A percentile compares a stretch with the other conserved stretches of the same genome.
Evolutionary conservation across 2,329 filamentous ascomycete genomes (phyloP).

Genomic region (Chrysoporthe puriensis): DNA sequence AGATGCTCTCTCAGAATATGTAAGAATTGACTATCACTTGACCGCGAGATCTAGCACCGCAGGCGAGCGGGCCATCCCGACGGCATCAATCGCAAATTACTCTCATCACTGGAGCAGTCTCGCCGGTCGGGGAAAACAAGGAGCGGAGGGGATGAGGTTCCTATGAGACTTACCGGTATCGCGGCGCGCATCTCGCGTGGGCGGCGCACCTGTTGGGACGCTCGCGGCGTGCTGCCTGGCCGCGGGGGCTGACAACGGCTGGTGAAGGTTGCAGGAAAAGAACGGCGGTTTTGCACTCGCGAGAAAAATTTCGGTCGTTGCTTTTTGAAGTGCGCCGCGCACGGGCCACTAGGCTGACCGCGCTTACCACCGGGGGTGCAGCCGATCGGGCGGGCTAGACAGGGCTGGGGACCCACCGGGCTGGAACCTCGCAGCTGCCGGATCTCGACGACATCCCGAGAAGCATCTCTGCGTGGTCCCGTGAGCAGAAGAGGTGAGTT

Average conservation of each 20-base stretch:
- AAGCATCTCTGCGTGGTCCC: background rate
- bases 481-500: background rate
- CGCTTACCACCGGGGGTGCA: background rate
- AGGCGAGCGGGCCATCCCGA: conserved; percentile 85
- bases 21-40: conserved; percentile 96
- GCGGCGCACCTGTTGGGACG: background rate
- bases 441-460: background rate
- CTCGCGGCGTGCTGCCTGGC: no score
- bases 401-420: background rate
- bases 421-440: background rate
- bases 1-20: conserved; percentile 80
- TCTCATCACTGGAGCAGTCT: conserved; percentile 71
- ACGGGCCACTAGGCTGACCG: conserved; percentile 19
- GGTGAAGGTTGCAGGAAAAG: background rate
- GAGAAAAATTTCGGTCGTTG: conserved; percentile 16
- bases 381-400: background rate
- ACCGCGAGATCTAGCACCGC: conserved; percentile 78
- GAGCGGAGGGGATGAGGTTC: background rate
- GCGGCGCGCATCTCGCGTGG: background rate
- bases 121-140: background rate
- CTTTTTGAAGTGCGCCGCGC: conserved; percentile 19
- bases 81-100: conserved; percentile 99
- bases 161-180: conserved; percentile 7
- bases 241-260: background rate
- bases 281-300: background rate